A percentile compares a stretch with the other conserved stretches of the same genome.
phyloP scores from a whole-genome alignment of 2,329 filamentous ascomycete genomes.

The Penicillium sumatraense region DNA sequence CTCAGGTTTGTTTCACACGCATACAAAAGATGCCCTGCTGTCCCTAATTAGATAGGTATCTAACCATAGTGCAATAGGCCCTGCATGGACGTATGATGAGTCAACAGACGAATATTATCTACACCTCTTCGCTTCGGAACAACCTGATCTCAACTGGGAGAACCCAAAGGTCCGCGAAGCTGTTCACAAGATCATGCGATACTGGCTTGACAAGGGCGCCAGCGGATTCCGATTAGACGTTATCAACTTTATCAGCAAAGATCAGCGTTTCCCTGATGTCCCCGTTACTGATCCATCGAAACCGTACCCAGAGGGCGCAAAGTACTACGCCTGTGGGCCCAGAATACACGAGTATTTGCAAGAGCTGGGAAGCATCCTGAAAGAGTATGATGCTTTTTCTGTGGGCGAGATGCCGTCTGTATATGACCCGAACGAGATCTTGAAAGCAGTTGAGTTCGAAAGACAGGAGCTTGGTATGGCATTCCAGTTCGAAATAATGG shows the following conservation, averaged over 20 bases:
- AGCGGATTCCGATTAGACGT: constrained; percentile 70
- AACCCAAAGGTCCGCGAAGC: constrained; percentile 66
- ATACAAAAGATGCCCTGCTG: background rate
- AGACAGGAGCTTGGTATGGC: constrained; percentile 68
- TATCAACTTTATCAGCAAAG: constrained; percentile 70
- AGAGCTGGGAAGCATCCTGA: constrained; percentile 30
- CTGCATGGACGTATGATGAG: constrained; percentile 62
- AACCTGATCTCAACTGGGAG: constrained; percentile 84
- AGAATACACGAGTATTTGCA: constrained; percentile 44
- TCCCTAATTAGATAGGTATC: background rate
- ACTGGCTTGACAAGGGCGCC: constrained; percentile 74
- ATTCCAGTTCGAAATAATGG: constrained; percentile 51
- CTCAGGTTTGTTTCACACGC: background rate
- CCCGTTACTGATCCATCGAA: constrained; percentile 48
- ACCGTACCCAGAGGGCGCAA: background rate
- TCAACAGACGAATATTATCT: constrained; percentile 71
- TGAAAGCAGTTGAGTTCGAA: constrained; percentile 64
- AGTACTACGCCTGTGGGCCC: constrained; percentile 29
- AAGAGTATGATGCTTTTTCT: constrained; percentile 43
- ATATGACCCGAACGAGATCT: constrained; percentile 60
- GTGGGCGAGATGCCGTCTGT: constrained; percentile 52
- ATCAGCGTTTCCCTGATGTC: constrained; percentile 52
- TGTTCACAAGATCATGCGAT: constrained; percentile 71
- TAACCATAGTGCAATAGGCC: constrained; percentile 33
- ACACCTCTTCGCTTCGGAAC: constrained; percentile 70